Evolutionary conservation across 768 basidiomycete species (phyloP), one percentile per base, ranked within the genome.

Genomic region (Amanita jacksonii): DNA sequence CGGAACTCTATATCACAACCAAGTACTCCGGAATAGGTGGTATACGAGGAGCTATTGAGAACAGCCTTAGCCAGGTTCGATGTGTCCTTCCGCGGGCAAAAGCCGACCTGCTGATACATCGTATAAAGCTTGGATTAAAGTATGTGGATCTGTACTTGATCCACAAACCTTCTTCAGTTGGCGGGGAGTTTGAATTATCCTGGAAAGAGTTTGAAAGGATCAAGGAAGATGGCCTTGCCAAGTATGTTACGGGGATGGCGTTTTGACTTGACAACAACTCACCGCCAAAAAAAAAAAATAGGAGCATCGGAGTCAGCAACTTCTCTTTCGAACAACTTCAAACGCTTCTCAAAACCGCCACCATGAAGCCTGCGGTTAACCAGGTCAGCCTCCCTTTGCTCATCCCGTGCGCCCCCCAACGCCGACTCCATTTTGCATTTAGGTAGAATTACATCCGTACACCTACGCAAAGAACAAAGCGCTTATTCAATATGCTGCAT

Each of bases 261-360:
- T n/a, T n/a, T 38, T 15, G 34, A 10, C 24, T 23, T 8, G 38
- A 38, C 44, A 27, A 18, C 27, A 41, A 33, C 47, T 46, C 37
- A 53, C 27, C 24, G 38, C 37, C 18, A 16, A 23, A 18, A 16
- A 3, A 39, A 38, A 5, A 9, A 0, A 31, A 13, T 45, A 83
- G 79, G 70, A 81, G 75, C 56, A 81, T 83, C 42, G 83, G 83
- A 13, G 80, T 87, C 43, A 79, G 77, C 62, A 86, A 86, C 59
- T 85, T 80, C 57, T 56, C 54, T 3, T 49, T 81, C 24, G 56
- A 65, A 1, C 60, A 78, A 38, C 64, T 87, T 13, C 63, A 81
- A 52, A 57, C 57, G 3, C 49, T 85, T 3, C 42, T 77, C 41
- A 72, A 71, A 51, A 55, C 59, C 0, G 77, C 78, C 1, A 65